phyloP scores from a whole-genome alignment of 176 grass and related monocot species.

The Eleusine coracana region DNA sequence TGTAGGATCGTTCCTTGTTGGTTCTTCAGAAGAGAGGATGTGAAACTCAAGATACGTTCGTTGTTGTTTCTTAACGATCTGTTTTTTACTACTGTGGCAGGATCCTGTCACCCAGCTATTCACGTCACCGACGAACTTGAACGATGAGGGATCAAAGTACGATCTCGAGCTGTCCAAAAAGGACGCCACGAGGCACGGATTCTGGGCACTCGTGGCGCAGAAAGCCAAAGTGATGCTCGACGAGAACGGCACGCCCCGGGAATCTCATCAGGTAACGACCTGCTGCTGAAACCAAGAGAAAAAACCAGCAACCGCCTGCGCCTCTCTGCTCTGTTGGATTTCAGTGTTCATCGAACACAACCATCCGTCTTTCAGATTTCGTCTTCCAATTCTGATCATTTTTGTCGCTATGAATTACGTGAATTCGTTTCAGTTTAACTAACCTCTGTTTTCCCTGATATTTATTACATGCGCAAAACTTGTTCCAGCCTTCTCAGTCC shows the following conservation, averaged over 20 bases:
- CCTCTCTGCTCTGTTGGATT: too few relatives aligned
- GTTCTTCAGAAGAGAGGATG: too few relatives aligned
- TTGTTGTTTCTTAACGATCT: neutral
- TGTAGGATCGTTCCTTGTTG: too few relatives aligned
- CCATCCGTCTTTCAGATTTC: too few relatives aligned
- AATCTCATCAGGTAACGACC: constrained; percentile 42
- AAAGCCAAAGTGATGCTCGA: constrained; percentile 78
- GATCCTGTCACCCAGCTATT: constrained; percentile 46
- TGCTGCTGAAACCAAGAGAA: neutral
- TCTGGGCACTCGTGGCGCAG: constrained; percentile 67
- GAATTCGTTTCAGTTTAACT: neutral
- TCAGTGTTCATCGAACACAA: too few relatives aligned
- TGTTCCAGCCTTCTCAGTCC: constrained; percentile 51
- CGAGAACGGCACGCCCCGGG: constrained; percentile 44
- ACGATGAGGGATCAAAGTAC: constrained; percentile 32
- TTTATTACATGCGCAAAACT: neutral
- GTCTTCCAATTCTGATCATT: neutral
- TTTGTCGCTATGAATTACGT: neutral
- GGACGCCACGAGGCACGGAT: constrained; percentile 51
- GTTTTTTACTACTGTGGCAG: constrained; percentile 14
- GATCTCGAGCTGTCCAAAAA: constrained; percentile 16
- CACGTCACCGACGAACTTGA: constrained; percentile 48
- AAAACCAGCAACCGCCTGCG: too few relatives aligned
- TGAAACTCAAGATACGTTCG: too few relatives aligned
- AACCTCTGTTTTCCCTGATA: neutral